These are phyloP conservation scores for Boletus tomentosulus DNA, from an alignment of 768 basidiomycete genomes.

Conservation along the genomic window DNA sequence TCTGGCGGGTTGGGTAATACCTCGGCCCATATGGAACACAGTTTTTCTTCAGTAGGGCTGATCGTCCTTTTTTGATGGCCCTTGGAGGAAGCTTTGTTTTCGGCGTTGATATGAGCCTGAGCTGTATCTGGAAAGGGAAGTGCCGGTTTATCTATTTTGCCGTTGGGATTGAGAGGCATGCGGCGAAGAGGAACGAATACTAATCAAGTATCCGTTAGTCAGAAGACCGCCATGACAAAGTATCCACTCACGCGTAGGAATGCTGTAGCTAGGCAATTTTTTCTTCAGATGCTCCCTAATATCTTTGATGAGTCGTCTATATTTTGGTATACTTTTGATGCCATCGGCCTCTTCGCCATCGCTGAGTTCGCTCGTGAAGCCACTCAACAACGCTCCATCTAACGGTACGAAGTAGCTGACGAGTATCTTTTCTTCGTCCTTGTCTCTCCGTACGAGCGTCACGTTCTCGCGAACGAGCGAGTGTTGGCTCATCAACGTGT, in stretches of 20 bases:
- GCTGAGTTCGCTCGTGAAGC: conserved; percentile 63
- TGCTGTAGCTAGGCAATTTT: conserved; percentile 91
- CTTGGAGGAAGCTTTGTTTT: conserved; percentile 32
- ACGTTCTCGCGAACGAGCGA: conserved; percentile 96
- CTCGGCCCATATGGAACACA: conserved; percentile 80
- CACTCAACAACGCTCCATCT: conserved; percentile 60
- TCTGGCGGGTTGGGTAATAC: conserved; percentile 77
- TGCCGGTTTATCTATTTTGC: conserved; percentile 97
- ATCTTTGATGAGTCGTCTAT: conserved; percentile 85
- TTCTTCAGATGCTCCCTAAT: conserved; percentile 95
- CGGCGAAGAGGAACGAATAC: conserved; percentile 93
- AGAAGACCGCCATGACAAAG: background rate
- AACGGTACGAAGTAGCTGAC: conserved; percentile 96
- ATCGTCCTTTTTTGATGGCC: conserved; percentile 36
- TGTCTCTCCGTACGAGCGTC: conserved; percentile 92
- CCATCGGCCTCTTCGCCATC: conserved; percentile 49
- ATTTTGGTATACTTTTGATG: conserved; percentile 75
- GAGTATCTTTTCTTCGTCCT: conserved; percentile 98
- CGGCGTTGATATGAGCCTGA: conserved; percentile 43
- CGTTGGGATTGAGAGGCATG: conserved; percentile 98
- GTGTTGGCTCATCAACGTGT: conserved; percentile 92
- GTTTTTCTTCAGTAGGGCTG: conserved; percentile 70
- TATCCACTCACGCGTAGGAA: conserved; percentile 71
- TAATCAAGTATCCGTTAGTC: conserved; percentile 25
- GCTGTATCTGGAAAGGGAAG: conserved; percentile 98